Evolutionary conservation across 164 flowering plant species (phyloP).

Genomic region (Dillenia suffruticosa): DNA sequence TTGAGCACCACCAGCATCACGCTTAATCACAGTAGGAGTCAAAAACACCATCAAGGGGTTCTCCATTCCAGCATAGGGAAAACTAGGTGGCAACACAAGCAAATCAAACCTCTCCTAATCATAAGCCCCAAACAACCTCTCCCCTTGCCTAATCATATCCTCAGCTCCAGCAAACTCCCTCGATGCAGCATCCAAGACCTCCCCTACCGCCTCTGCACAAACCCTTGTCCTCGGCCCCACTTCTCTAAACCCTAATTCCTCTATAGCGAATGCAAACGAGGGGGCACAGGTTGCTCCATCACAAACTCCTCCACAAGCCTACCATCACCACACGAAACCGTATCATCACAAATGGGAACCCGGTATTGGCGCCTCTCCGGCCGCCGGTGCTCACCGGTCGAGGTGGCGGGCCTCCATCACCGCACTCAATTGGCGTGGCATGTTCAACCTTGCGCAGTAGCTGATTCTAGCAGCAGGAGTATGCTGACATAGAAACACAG

Average conservation of each 20-base stretch:
- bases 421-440: slow-evolving; percentile 63
- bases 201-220: slow-evolving; percentile 55
- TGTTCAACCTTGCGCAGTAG: slow-evolving; percentile 58
- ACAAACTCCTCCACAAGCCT: slow-evolving; percentile 85
- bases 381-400: slow-evolving; percentile 47
- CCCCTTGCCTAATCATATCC: slow-evolving; percentile 89
- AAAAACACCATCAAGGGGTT: slow-evolving; percentile 93
- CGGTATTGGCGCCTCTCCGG: slow-evolving; percentile 29
- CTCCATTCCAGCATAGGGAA: slow-evolving; percentile 98
- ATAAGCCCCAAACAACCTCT: slow-evolving; percentile 78
- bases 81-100: slow-evolving; percentile 95
- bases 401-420: slow-evolving; percentile 84
- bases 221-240: slow-evolving; percentile 92
- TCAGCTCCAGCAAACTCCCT: slow-evolving; percentile 86
- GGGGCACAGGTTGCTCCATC: slow-evolving; percentile 92
- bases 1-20: slow-evolving; percentile 85
- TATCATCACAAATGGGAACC: slow-evolving; percentile 28
- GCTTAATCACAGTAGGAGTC: slow-evolving; percentile 93
- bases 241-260: slow-evolving; percentile 66
- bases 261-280: slow-evolving; percentile 92
- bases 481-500: slow-evolving; percentile 93
- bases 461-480: slow-evolving; percentile 79
- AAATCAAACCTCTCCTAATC: slow-evolving; percentile 97
- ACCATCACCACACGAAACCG: slow-evolving; percentile 69
- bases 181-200: slow-evolving; percentile 69